Conservation (phyloP, 2,329 filamentous ascomycete genomes). For the Biscogniauxia sp. region DNA sequence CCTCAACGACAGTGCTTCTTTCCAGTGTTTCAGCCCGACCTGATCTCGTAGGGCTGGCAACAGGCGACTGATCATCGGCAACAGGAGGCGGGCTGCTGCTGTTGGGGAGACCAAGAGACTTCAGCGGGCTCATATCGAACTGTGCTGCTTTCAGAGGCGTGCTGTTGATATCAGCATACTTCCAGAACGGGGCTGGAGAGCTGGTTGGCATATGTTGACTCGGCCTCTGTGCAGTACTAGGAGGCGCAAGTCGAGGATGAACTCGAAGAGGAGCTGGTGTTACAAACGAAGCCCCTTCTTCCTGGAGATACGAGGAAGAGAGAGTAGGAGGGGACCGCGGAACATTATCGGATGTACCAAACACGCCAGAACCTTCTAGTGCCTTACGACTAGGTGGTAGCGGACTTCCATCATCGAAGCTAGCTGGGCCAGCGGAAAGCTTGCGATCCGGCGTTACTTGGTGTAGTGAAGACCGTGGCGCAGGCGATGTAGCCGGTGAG, state of each 20-base stretch:
- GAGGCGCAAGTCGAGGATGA: constrained; percentile 72
- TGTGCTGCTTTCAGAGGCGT: constrained; percentile 59
- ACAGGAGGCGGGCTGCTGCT: constrained; percentile 60
- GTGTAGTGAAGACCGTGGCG: constrained; percentile 48
- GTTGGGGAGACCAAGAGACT: constrained; percentile 42
- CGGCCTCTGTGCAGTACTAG: constrained; percentile 76
- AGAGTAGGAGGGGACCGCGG: constrained; percentile 58
- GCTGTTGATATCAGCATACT: constrained; percentile 73
- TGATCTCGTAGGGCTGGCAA: constrained; percentile 49
- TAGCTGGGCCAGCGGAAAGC: constrained; percentile 36
- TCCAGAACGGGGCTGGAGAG: constrained; percentile 85
- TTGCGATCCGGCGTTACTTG: constrained; percentile 57
- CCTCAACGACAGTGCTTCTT: constrained; percentile 21
- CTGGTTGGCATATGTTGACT: constrained; percentile 85
- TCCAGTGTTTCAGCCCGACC: constrained; percentile 27
- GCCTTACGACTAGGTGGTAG: constrained; percentile 56
- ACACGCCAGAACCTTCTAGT: constrained; percentile 41
- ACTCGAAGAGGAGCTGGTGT: constrained; percentile 73
- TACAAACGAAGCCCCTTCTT: constrained; percentile 60
- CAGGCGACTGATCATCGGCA: constrained; percentile 47
- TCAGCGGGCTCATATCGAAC: constrained; percentile 60
- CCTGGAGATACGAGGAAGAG: constrained; percentile 61
- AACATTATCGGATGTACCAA: constrained; percentile 47
- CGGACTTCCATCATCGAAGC: constrained; percentile 59
- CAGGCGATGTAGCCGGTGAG: constrained; percentile 52